Base-by-base conservation (phyloP, 768 basidiomycete species). In the Podaxis sp. region DNA sequence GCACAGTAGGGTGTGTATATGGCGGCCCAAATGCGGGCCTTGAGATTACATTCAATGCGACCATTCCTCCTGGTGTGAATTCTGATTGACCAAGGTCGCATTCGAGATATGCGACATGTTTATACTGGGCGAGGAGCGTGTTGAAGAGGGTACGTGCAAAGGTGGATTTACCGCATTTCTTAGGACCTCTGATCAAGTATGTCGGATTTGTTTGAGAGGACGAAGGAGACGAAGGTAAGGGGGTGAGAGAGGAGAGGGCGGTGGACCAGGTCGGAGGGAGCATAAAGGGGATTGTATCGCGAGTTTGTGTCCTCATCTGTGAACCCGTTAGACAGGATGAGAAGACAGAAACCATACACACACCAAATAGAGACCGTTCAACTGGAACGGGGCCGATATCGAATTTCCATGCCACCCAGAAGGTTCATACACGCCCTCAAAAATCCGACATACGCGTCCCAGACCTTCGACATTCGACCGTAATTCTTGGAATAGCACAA, bases 41-140 rank as follows among this genome's bases (percentile, higher is more conserved):
- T 8, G 88, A 84, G 15, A 97, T 66, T 1, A 96, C 66, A 71
- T 87, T 89, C 30, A 99, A 75, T 0, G 93, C 84, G 12, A 97
- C 90, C 76, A 93, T 83, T 0, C 95, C 96, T 0, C 87, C 88
- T 0, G 93, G 89, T 0, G 90, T 89, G 71, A 98, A 96, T 73
- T 98, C 96, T 3, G 94, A 90, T 74, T 99, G 96, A 17, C 96
- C 96, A 3, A 93, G 68, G 74, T 99, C 96, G 63, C 91, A 93
- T 71, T 99, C 96, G 7, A 99, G 82, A 72, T 85, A 97, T 0
- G 95, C 96, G 2, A 98, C 93, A n/a, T 81, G 81, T 24, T 80
- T 79, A 75, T 92, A 93, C 89, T 78, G 77, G 36, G 71, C 74
- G 28, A 91, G 71, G 33, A 99, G 76, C 12, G 77, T 77, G 70